A percentile compares a stretch with the other conserved stretches of the same genome.
Evolutionary conservation across 2,329 filamentous ascomycete species (phyloP).

Genomic region (Didymella arachidicola): DNA sequence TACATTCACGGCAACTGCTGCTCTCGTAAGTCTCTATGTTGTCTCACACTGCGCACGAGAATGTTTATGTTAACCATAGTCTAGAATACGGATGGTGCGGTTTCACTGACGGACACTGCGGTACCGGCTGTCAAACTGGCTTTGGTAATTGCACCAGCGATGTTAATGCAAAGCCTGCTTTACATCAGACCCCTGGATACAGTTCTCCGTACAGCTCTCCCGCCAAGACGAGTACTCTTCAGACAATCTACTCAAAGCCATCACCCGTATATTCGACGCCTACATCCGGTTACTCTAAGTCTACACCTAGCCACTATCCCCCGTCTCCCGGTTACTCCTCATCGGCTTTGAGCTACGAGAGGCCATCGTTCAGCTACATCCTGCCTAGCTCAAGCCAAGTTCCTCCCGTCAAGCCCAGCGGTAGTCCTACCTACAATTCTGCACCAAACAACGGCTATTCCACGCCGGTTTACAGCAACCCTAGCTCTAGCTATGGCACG

Average conservation of each 20-base stretch:
- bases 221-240: background rate
- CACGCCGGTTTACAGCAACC: background rate
- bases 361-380: background rate
- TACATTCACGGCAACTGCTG: slow-evolving; percentile 22
- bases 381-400: background rate
- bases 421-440: background rate
- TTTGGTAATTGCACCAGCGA: slow-evolving; percentile 10
- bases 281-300: background rate
- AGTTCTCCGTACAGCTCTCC: background rate
- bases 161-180: background rate
- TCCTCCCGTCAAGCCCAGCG: too few species aligned
- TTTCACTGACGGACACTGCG: slow-evolving; percentile 12
- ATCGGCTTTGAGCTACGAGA: background rate
- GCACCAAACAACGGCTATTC: background rate
- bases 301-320: background rate
- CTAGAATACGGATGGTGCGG: slow-evolving; percentile 15
- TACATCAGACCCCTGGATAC: background rate
- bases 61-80: background rate
- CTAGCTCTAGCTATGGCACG: background rate
- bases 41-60: too few species aligned
- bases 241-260: background rate
- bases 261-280: background rate
- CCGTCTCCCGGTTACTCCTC: background rate
- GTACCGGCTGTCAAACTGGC: slow-evolving; percentile 10
- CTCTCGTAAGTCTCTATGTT: slow-evolving; percentile 9